Percentiles rank a stretch among this genome's conserved stretches.
Conservation (phyloP, 768 basidiomycete genomes). For the Kwoniella dendrophila region DNA sequence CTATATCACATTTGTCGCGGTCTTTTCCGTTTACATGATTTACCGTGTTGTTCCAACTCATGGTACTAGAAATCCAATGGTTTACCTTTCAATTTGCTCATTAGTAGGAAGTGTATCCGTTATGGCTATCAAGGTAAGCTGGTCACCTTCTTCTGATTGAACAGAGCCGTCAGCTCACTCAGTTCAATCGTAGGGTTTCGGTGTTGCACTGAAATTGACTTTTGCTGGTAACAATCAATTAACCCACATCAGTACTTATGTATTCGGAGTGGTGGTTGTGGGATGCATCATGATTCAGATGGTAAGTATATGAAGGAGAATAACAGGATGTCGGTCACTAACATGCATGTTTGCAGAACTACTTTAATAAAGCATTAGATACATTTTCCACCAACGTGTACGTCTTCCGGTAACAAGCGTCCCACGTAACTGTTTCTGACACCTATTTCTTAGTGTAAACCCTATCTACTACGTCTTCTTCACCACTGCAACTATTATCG, state of each 20-base stretch:
- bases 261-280: conserved; percentile 80
- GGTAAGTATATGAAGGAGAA: conserved; percentile 32
- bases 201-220: conserved; percentile 93
- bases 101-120: conserved; percentile 93
- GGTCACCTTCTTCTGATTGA: background rate
- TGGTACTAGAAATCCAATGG: conserved; percentile 82
- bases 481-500: conserved; percentile 86
- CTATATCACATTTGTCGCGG: conserved; percentile 82
- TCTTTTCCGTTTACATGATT: conserved; percentile 83
- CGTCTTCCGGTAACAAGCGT: conserved; percentile 50
- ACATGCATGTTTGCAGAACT: conserved; percentile 38
- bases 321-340: background rate
- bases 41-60: conserved; percentile 79
- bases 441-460: conserved; percentile 90
- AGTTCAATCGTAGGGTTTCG: conserved; percentile 66
- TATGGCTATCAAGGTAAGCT: conserved; percentile 83
- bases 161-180: conserved; percentile 13
- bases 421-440: conserved; percentile 6
- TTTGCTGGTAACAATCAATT: conserved; percentile 93
- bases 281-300: conserved; percentile 71
- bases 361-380: conserved; percentile 97
- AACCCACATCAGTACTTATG: conserved; percentile 90
- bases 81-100: conserved; percentile 96
- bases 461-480: conserved; percentile 98
- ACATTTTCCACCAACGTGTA: conserved; percentile 97